Conservation (phyloP, 495 filamentous ascomycete genomes). For the Penicillium chermesinum region DNA sequence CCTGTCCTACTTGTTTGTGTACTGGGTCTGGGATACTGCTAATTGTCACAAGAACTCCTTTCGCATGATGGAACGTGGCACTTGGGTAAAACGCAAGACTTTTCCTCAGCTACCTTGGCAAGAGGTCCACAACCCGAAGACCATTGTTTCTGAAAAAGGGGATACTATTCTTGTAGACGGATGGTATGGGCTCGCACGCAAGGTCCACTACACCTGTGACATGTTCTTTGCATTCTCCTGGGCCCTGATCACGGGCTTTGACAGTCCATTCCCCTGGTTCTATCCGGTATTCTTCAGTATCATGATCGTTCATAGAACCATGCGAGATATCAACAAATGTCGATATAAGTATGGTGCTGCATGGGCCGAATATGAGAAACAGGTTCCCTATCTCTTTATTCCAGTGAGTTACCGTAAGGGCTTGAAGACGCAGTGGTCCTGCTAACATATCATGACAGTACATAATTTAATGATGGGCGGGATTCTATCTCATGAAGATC, state of each 20-base stretch:
- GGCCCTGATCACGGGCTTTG: slow-evolving; percentile 59
- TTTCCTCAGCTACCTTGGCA: slow-evolving; percentile 92
- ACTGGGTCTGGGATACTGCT: slow-evolving; percentile 85
- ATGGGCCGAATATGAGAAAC: slow-evolving; percentile 82
- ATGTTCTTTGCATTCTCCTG: slow-evolving; percentile 69
- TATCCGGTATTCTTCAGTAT: slow-evolving; percentile 80
- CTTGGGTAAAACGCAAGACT: slow-evolving; percentile 60
- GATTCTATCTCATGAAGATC: too few relatives aligned
- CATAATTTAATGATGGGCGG: slow-evolving; percentile 2
- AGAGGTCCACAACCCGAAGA: slow-evolving; percentile 65
- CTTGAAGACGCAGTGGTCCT: not conserved
- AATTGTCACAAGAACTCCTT: slow-evolving; percentile 96
- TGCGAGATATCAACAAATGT: slow-evolving; percentile 76
- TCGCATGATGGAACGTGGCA: slow-evolving; percentile 72
- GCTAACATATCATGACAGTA: not conserved
- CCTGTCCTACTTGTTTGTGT: slow-evolving; percentile 70
- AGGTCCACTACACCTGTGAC: slow-evolving; percentile 90
- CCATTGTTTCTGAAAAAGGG: slow-evolving; percentile 67
- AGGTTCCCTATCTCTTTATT: slow-evolving; percentile 89
- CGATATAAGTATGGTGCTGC: slow-evolving; percentile 81
- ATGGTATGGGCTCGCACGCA: slow-evolving; percentile 86
- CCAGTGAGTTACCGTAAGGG: slow-evolving; percentile 58
- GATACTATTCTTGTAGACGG: slow-evolving; percentile 81
- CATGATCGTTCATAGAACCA: slow-evolving; percentile 87
- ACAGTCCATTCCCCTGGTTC: slow-evolving; percentile 77